Base-by-base conservation (phyloP, 2,329 filamentous ascomycete genomes). In the Sclerotinia spermophila region DNA sequence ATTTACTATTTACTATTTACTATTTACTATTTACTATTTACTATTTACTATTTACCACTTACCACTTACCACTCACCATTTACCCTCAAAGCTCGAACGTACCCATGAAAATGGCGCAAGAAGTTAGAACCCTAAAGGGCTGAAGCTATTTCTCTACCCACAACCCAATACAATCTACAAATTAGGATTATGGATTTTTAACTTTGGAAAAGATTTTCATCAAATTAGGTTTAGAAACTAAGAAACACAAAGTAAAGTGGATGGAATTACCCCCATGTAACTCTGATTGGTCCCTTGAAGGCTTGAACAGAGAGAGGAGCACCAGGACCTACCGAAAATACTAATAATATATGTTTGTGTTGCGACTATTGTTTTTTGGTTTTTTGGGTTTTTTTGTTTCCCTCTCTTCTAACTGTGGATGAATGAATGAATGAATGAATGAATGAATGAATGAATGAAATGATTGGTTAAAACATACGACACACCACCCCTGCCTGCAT, bases 71-170 rank as follows among this genome's bases (percentile, higher is more conserved):
- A n/a, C n/a, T n/a, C n/a, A 13, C 15, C 35, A 51, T 27, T 38
- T 38, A 48, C 42, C 42, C 42, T 48, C 10, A 21, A 3, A 48
- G 7, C 42, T 48, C 10, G 30, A 3, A 48, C 8, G 10, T 11
- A 65, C 33, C 42, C 33, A 53, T 55, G 33, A 30, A 53, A 66
- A 53, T 66, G 45, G 35, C 62, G 62, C 62, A 66, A 53, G n/a
- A 33, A 24, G 62, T 45, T 53, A 53, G n/a, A 33, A 24, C 33
- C 62, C n/a, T 40, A n/a, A 53, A 51, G 17, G 62, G 62, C 62
- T 66, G n/a, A 66, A 66, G 62, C 62, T 42, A 40, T 21, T 27
- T 21, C 42, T 38, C 19, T 27, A 17, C 44, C 19, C 45, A 45
- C 24, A 35, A 27, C 59, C 42, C 30, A 45, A 45, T n/a, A n/a